Conservation (phyloP, 2,329 filamentous ascomycete genomes). For the Zasmidium cellare region DNA sequence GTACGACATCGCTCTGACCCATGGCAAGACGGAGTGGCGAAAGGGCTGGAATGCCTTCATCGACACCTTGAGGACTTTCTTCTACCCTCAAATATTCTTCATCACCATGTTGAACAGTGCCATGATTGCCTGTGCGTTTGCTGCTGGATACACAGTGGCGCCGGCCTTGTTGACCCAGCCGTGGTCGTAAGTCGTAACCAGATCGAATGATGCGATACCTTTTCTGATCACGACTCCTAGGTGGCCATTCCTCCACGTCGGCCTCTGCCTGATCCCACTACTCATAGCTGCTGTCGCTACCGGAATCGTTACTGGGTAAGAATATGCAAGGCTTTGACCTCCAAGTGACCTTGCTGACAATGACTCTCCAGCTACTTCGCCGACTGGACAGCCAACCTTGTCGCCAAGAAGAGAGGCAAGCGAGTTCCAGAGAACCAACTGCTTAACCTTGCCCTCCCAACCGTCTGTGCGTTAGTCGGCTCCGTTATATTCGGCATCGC, state of each 20-base stretch:
- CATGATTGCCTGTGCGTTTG: constrained; percentile 31
- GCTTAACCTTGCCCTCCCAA: constrained; percentile 30
- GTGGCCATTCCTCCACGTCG: constrained; percentile 15
- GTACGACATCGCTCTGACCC: constrained; percentile 28
- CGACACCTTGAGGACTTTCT: constrained; percentile 33
- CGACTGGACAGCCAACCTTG: constrained; percentile 29
- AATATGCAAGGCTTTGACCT: too few relatives aligned
- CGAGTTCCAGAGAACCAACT: constrained; percentile 33
- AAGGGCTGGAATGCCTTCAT: constrained; percentile 29
- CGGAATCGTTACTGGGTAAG: constrained; percentile 21
- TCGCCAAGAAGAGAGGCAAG: constrained; percentile 27
- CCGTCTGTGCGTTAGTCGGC: constrained; percentile 27
- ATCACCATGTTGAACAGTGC: constrained; percentile 33
- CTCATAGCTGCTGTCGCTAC: constrained; percentile 27
- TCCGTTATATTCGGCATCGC: constrained; percentile 31
- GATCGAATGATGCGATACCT: too few relatives aligned
- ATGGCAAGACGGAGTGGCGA: constrained; percentile 23
- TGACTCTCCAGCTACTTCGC: constrained; percentile 18
- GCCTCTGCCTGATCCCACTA: constrained; percentile 26
- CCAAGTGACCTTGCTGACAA: too few relatives aligned
- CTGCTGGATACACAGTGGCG: constrained; percentile 28
- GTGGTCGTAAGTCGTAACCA: constrained; percentile 19
- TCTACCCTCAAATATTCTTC: constrained; percentile 36
- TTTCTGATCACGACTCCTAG: too few relatives aligned
- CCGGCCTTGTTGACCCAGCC: constrained; percentile 27